phyloP scores from a whole-genome alignment of 2,329 filamentous ascomycete genomes.

The Trichoderma semiorbis region DNA sequence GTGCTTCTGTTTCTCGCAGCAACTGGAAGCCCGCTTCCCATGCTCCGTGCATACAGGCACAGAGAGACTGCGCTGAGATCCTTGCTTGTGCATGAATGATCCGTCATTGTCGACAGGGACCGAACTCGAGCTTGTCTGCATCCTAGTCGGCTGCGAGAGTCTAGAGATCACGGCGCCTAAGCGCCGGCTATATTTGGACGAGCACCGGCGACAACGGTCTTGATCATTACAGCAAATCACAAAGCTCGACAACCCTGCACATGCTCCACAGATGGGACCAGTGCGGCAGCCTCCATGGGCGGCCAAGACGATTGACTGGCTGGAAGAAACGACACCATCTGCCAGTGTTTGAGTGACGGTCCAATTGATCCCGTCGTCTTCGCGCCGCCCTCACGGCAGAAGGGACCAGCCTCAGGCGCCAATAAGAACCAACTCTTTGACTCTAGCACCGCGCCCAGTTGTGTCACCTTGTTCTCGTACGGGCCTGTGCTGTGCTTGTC shows the following conservation, averaged over 20 bases:
- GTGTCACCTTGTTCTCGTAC: conserved; percentile 6
- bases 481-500: conserved; percentile 9
- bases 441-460: conserved; percentile 3
- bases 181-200: conserved; percentile 30
- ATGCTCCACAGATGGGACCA: conserved; percentile 10
- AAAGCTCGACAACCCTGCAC: background rate
- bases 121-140: background rate
- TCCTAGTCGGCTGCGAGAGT: background rate
- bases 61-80: background rate
- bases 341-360: conserved; percentile 13
- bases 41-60: background rate
- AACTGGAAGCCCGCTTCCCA: conserved; percentile 12
- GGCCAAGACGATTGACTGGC: conserved; percentile 11
- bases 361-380: conserved; percentile 20
- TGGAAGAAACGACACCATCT: conserved; percentile 16
- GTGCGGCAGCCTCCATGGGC: conserved; percentile 14
- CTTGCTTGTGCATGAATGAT: conserved; percentile 13
- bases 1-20: conserved; percentile 6
- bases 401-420: conserved; percentile 16
- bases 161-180: conserved; percentile 29
- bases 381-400: conserved; percentile 20
- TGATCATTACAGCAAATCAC: conserved; percentile 4
- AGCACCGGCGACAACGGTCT: conserved; percentile 3
- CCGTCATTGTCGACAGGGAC: conserved; percentile 14
- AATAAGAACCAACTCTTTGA: conserved; percentile 15